Conservation (phyloP, 352 stramenopile genomes). For the Phytopythium cucurbitacearum region DNA sequence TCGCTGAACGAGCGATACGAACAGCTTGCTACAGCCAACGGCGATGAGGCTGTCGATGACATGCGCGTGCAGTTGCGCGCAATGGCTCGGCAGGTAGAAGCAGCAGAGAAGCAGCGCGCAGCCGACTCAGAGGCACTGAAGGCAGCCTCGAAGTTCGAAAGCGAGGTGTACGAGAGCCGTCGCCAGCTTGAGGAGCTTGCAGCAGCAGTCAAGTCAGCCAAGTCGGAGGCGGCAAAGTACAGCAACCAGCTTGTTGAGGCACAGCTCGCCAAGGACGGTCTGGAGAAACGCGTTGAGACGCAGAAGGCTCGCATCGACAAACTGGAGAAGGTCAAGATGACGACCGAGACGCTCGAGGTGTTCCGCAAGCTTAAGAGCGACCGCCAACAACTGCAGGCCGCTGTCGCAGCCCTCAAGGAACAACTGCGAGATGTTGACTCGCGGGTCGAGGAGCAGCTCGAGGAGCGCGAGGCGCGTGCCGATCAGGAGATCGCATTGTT, state of each 20-base stretch:
- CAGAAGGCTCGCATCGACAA: conserved; percentile 70
- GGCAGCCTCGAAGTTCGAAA: conserved; percentile 27
- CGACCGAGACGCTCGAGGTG: conserved; percentile 57
- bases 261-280: conserved; percentile 35
- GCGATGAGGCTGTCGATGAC: conserved; percentile 19
- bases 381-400: conserved; percentile 39
- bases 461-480: conserved; percentile 19
- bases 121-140: conserved; percentile 4
- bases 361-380: conserved; percentile 68
- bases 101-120: conserved; percentile 18
- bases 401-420: conserved; percentile 33
- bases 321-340: conserved; percentile 84
- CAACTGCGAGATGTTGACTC: conserved; percentile 10
- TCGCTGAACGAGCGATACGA: conserved; percentile 20
- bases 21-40: no score
- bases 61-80: conserved; percentile 22
- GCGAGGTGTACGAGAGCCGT: conserved; percentile 37
- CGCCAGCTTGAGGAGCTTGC: conserved; percentile 44
- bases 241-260: conserved; percentile 39
- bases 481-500: conserved; percentile 36
- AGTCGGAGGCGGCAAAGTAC: conserved; percentile 51
- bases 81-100: conserved; percentile 20
- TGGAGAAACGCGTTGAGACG: conserved; percentile 40
- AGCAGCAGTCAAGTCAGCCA: conserved; percentile 46
- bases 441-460: conserved; percentile 3